phyloP scores from a whole-genome alignment of 1,284 basidiomycete species.

The Inonotus obliquus region DNA sequence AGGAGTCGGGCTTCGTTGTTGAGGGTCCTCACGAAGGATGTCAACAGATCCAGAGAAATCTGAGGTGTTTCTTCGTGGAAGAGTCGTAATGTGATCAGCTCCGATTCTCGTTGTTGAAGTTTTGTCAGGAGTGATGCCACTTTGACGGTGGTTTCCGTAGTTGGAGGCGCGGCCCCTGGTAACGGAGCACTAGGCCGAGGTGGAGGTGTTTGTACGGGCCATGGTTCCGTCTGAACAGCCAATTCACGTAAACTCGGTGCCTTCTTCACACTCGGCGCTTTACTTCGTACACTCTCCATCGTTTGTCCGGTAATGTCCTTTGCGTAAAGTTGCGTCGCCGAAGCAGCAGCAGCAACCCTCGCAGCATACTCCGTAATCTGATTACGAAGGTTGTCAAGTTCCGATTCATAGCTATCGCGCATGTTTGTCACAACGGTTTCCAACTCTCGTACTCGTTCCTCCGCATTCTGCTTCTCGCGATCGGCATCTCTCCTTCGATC shows the following conservation, averaged over 20 bases:
- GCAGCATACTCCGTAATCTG: constrained; percentile 9
- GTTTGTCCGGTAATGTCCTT: neutral
- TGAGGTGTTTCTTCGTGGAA: constrained; percentile 15
- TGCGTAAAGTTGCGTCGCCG: neutral
- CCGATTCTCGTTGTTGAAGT: constrained; percentile 16
- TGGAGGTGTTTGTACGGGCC: neutral
- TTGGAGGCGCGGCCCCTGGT: constrained; percentile 3
- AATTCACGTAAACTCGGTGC: neutral
- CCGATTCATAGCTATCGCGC: constrained; percentile 19
- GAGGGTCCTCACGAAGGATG: constrained; percentile 5
- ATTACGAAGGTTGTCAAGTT: constrained; percentile 13
- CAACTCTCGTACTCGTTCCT: constrained; percentile 13
- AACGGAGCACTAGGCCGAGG: neutral
- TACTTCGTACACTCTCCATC: neutral
- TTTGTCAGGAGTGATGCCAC: constrained; percentile 1
- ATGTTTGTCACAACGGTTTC: constrained; percentile 17
- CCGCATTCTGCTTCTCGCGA: constrained; percentile 4
- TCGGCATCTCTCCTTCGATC: constrained; percentile 15
- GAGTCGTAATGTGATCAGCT: constrained; percentile 9
- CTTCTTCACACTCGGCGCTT: neutral
- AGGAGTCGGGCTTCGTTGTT: constrained; percentile 14
- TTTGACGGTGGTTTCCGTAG: neutral
- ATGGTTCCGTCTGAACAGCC: constrained; percentile 7
- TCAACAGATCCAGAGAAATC: constrained; percentile 2
- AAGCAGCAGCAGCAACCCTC: constrained; percentile 1